Base-by-base conservation (phyloP, 2,329 filamentous ascomycete species). In the Fusarium pseudonygamai region DNA sequence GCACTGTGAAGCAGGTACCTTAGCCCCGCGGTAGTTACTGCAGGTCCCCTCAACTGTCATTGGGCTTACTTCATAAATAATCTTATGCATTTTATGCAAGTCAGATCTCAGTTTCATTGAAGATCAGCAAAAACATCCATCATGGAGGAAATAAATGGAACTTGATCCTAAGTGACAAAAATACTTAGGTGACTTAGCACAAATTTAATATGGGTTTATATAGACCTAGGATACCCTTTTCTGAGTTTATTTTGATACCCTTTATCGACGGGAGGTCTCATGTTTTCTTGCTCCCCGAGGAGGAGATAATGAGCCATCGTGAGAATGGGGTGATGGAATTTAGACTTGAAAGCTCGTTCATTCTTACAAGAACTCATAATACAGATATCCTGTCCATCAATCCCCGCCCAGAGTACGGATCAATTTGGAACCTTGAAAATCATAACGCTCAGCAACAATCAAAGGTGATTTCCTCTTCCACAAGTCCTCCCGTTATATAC, bases 1-100 rank as follows among this genome's bases (percentile, higher is more conserved):
- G 65, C 64, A 75, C 73, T 73, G 74, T 76, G 60, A 64, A 68
- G 24, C 20, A 67, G 22, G 46, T 53, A 36, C 15, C 34, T 36
- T 36, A 67, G 40, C 65, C 62, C 62, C 63, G 42, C 65, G 63
- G 42, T 34, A 34, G 32, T 34, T 67, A 61, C 49, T 43, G 13
- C 12, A 53, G 40, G 49, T 22, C 26, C 30, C 40, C 34, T 52
- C 13, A 13, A 37, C n/a, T 50, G 15, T 18, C 16, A 36, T n/a
- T 36, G 16, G 32, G 37, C 18, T 20, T 7, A 22, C 36, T 16
- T 22, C 32, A 34, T 57, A 32, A 16, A 58, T 28, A 1, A n/a
- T 58, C 20, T n/a, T 37, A 13, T 42, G 46, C 16, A 42, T n/a
- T 53, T 39, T 53, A 53, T 40, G 36, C 45, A 53, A 30, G 26